Evolutionary conservation across 2,329 filamentous ascomycete genomes (phyloP), one percentile per base, ranked within the genome.

Genomic region (Phialocephala sp.): DNA sequence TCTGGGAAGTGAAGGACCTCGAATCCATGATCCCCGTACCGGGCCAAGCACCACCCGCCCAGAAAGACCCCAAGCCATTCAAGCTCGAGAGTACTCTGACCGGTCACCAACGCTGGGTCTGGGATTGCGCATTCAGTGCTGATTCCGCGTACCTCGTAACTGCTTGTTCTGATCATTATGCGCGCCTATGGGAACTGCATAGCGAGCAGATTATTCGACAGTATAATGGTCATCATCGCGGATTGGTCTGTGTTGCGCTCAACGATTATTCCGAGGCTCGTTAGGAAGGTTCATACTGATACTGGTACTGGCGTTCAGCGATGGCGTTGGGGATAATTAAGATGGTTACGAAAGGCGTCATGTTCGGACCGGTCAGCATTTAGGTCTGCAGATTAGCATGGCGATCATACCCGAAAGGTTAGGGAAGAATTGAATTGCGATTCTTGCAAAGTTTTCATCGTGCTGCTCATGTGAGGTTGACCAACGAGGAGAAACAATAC

Each of bases 1-100:
- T 99, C 73, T 99, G 95, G 95, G 92, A 93, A 73, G 91, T 97
- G 55, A 82, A 81, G 69, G 91, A 96, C 75, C 84, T 89, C n/a
- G 85, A 88, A 32, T 80, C 81, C 52, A 82, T 81, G 71, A 65
- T 72, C 32, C 74, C 73, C 1, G 62, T 66, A n/a, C 70, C 71
- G 37, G 73, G 72, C 41, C 69, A 75, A 55, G 57, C 67, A 5
- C 59, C 68, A 36, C 39, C 68, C 0, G 67, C 76, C 74, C 85
- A 72, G 76, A 71, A 71, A 77, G 74, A 75, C 74, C 85, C 76
- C 76, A 74, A 77, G 76, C 86, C 76, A 65, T 91, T 88, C 69
- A 88, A 86, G 62, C 81, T 91, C 1, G 89, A 91, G 76, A 89
- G 88, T 18, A 90, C 89, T 6, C 81, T 92, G 1, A 85, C 89